phyloP scores from a whole-genome alignment of 441 rosid genomes.

The Populus hybrid region DNA sequence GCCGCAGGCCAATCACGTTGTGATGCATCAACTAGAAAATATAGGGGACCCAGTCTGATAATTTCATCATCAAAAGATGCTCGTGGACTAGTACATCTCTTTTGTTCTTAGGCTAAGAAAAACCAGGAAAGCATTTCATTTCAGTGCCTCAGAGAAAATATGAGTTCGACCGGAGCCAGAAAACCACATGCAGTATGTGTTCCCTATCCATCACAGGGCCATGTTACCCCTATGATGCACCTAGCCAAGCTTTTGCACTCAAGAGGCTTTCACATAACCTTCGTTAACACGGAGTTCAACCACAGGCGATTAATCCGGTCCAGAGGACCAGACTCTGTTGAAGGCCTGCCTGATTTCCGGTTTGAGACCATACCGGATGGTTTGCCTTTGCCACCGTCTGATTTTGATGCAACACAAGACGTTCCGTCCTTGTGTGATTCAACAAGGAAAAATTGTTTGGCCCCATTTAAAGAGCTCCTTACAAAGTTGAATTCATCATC shows the following conservation, averaged over 20 bases:
- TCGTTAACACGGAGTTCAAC: constrained; percentile 9
- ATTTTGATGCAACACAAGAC: constrained; percentile 26
- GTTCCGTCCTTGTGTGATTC: constrained; percentile 16
- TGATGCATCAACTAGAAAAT: neutral
- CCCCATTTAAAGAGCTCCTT: constrained; percentile 23
- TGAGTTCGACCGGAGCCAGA: neutral
- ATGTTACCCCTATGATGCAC: constrained; percentile 29
- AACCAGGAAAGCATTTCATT: neutral
- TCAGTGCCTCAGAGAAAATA: neutral
- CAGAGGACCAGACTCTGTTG: constrained; percentile 16
- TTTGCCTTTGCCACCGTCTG: constrained; percentile 28
- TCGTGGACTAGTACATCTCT: neutral
- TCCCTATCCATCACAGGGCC: constrained; percentile 37
- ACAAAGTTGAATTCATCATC: constrained; percentile 11
- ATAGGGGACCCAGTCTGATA: neutral
- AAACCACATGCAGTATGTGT: constrained; percentile 34
- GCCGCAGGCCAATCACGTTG: neutral
- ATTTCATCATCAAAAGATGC: neutral
- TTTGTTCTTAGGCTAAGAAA: neutral
- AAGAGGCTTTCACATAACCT: constrained; percentile 25
- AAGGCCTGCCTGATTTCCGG: constrained; percentile 19
- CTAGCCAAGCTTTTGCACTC: constrained; percentile 30
- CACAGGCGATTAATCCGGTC: constrained; percentile 29
- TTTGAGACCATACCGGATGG: constrained; percentile 36
- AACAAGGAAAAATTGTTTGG: constrained; percentile 17